Percentiles rank a stretch among this genome's conserved stretches.
These are phyloP conservation scores for Suillus decipiens DNA, from an alignment of 768 basidiomycete species.

Conservation along the genomic window DNA sequence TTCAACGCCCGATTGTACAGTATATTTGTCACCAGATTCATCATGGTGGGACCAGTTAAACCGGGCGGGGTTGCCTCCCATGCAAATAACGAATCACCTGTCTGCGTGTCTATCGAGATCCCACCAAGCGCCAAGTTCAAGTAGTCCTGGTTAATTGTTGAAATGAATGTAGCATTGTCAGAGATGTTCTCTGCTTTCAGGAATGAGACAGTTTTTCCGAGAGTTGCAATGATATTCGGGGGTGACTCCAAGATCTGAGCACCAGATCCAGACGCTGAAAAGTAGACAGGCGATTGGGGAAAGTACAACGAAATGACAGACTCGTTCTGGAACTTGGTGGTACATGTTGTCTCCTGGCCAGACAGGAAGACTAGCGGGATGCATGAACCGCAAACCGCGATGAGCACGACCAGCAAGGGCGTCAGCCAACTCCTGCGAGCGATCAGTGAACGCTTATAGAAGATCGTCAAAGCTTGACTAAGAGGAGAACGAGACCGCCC, in stretches of 20 bases:
- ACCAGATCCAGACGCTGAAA: conserved; percentile 31
- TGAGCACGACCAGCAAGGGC: conserved; percentile 50
- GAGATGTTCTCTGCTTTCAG: conserved; percentile 45
- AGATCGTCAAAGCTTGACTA: conserved; percentile 69
- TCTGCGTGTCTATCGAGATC: conserved; percentile 56
- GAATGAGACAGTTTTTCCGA: conserved; percentile 43
- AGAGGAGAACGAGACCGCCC: conserved; percentile 59
- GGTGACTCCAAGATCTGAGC: conserved; percentile 53
- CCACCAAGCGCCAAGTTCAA: conserved; percentile 65
- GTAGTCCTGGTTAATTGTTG: conserved; percentile 52
- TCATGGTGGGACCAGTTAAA: conserved; percentile 54
- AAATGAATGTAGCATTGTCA: conserved; percentile 61
- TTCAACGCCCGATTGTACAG: conserved; percentile 66
- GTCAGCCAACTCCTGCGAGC: conserved; percentile 70
- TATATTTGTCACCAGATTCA: conserved; percentile 71
- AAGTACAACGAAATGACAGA: conserved; percentile 54
- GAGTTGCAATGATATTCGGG: conserved; percentile 46
- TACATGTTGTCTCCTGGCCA: conserved; percentile 53
- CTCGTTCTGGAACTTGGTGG: conserved; percentile 37
- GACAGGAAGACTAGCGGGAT: conserved; percentile 68
- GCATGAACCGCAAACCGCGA: conserved; percentile 63
- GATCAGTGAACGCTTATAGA: conserved; percentile 68
- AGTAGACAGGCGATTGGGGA: conserved; percentile 45
- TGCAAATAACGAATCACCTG: conserved; percentile 57
- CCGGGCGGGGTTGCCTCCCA: conserved; percentile 72